These are phyloP conservation scores for Gyromitra esculenta DNA, from an alignment of 2,329 filamentous ascomycete genomes.

Conservation along the genomic window DNA sequence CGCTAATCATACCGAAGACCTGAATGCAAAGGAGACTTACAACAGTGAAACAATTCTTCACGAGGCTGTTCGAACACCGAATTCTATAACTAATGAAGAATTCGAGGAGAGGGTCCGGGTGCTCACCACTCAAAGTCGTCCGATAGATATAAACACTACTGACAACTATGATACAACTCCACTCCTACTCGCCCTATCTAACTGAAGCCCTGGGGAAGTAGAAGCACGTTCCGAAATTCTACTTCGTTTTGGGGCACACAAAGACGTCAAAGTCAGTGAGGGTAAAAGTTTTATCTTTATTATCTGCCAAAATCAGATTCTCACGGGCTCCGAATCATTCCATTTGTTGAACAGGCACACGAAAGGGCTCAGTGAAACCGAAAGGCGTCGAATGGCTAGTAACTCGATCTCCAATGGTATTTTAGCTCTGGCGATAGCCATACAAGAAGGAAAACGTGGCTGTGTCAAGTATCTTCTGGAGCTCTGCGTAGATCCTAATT, in stretches of 20 bases:
- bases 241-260: conserved; percentile 7
- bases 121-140: conserved; percentile 7
- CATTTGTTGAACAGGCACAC: conserved; percentile 3
- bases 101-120: conserved; percentile 33
- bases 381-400: conserved; percentile 24
- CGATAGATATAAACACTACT: conserved; percentile 18
- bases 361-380: conserved; percentile 8
- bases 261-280: background rate
- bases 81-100: background rate
- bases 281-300: conserved; percentile 11
- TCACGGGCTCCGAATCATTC: conserved; percentile 29
- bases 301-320: conserved; percentile 10
- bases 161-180: conserved; percentile 3
- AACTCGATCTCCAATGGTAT: background rate
- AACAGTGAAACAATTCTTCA: conserved; percentile 16
- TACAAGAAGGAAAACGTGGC: conserved; percentile 10
- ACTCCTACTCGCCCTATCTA: conserved; percentile 7
- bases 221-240: conserved; percentile 10
- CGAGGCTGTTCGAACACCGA: background rate
- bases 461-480: conserved; percentile 34
- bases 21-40: conserved; percentile 4
- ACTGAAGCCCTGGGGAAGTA: conserved; percentile 1
- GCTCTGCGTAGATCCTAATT: conserved; percentile 27
- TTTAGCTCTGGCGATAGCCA: background rate
- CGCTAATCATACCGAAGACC: background rate